A percentile compares a stretch with the other conserved stretches of the same genome.
phyloP scores from a whole-genome alignment of 2,329 filamentous ascomycete species.

The Penicillium hesseltinei region DNA sequence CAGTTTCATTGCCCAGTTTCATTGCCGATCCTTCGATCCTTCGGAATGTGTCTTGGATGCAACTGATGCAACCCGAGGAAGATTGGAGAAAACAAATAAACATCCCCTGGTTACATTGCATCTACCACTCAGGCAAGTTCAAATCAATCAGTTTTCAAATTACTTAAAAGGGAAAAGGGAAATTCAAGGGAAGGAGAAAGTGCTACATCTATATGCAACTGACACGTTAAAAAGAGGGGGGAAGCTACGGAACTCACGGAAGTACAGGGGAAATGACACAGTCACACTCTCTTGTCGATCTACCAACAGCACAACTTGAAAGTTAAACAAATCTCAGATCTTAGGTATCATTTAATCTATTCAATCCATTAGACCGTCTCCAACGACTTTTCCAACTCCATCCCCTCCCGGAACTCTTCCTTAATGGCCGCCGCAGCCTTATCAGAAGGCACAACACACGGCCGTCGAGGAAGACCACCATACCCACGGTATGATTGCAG shows the following conservation, averaged over 20 bases:
- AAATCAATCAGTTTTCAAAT: neutral
- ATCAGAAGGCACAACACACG: slow-evolving; percentile 52
- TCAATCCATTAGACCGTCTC: slow-evolving; percentile 15
- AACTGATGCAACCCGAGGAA: neutral
- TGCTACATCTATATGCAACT: slow-evolving; percentile 20
- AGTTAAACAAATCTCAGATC: neutral
- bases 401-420: slow-evolving; percentile 38
- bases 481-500: slow-evolving; percentile 81
- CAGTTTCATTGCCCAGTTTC: neutral
- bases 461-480: slow-evolving; percentile 71
- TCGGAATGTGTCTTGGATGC: neutral
- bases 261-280: neutral
- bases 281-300: neutral
- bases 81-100: neutral
- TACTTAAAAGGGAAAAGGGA: neutral
- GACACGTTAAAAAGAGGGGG: neutral
- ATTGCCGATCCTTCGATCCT: slow-evolving; percentile 18
- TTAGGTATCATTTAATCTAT: slow-evolving; percentile 4
- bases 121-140: neutral
- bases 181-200: neutral
- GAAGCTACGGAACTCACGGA: neutral
- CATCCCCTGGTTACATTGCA: neutral
- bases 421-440: slow-evolving; percentile 34
- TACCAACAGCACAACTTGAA: neutral
- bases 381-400: slow-evolving; percentile 38